Base-by-base conservation (phyloP, 148 eudicot genomes). In the Persicaria maculosa region DNA sequence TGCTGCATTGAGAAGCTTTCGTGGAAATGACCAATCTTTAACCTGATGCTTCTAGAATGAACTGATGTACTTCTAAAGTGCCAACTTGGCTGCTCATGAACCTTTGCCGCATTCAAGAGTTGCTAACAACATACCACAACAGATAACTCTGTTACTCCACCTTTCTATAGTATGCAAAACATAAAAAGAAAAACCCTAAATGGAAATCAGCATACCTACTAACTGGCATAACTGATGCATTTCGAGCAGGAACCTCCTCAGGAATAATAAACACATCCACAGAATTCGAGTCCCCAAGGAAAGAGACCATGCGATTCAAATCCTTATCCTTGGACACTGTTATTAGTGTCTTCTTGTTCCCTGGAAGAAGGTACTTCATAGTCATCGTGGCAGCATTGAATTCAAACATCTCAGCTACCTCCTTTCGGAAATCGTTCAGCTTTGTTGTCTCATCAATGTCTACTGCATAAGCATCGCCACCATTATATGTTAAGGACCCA, bases 401-500 rank as follows among this genome's bases (percentile, higher is more conserved):
- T 47, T 83, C 83, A 75, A 91, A 85, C 47, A 86, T 87, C 77
- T 91, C 97, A 15, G 90, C 81, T 40, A 91, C 80, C 76, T 91
- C 93, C 58, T 83, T 78, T 80, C 86, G 89, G 74, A 91, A 87
- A 82, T 86, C 86, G 76, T 74, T 75, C 77, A 91, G 72, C 53
- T 68, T 80, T 7, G 90, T 84, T 44, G 86, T 22, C 59, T 81
- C 73, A 74, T 89, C 88, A 47, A 91, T 77, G 79, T 91, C 93
- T 20, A 91, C 75, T 22, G 97, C 97, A 80, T 85, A 89, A 7
- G 97, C 97, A 53, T 91, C 97, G 44, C 97, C 97, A 12, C 97
- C 97, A 64, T 47, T 67, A 78, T 91, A 91, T 9, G 78, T 72
- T 84, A 89, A 77, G 7, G 86, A 79, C 68, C 93, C 93, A 73